These are phyloP conservation scores for Parsonsia alboflavescens DNA, from an alignment of 257 asterid genomes.

Conservation along the genomic window DNA sequence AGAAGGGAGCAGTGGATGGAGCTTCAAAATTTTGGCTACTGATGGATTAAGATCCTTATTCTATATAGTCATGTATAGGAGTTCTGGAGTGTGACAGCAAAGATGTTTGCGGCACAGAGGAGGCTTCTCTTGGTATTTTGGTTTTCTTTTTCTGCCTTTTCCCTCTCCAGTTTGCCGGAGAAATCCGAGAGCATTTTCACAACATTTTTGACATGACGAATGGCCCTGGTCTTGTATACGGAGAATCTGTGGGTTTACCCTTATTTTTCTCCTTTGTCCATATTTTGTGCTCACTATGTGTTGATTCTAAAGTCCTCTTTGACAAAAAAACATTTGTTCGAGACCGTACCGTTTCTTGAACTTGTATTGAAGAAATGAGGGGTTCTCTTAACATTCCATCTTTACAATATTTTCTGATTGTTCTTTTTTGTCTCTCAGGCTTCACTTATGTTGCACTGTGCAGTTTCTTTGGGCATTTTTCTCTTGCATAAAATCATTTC, in stretches of 20 bases:
- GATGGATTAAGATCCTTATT: conserved; percentile 26
- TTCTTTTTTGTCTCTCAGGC: not conserved
- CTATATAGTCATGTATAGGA: conserved; percentile 28
- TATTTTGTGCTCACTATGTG: conserved; percentile 5
- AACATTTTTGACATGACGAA: conserved; percentile 13
- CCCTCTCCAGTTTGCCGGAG: conserved; percentile 22
- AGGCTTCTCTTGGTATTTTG: conserved; percentile 30
- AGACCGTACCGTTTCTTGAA: not conserved
- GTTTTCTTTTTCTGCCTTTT: conserved; percentile 9
- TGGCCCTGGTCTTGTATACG: conserved; percentile 4
- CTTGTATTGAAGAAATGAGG: not conserved
- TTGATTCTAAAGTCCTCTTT: not conserved
- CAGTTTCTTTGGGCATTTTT: no score
- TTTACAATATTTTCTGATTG: not conserved
- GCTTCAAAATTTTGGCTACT: conserved; percentile 75
- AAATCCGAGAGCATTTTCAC: conserved; percentile 5
- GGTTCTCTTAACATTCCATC: not conserved
- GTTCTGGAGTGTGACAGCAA: conserved; percentile 29
- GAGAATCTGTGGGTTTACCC: conserved; percentile 4
- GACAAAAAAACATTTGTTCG: not conserved
- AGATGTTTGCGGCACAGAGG: conserved; percentile 29
- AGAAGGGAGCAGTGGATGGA: conserved; percentile 42
- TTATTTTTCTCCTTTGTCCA: not conserved
- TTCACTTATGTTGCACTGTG: not conserved
- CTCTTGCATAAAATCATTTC: no score